Conservation (phyloP, 2,329 filamentous ascomycete genomes). For the Trichoderma oligosporum region DNA sequence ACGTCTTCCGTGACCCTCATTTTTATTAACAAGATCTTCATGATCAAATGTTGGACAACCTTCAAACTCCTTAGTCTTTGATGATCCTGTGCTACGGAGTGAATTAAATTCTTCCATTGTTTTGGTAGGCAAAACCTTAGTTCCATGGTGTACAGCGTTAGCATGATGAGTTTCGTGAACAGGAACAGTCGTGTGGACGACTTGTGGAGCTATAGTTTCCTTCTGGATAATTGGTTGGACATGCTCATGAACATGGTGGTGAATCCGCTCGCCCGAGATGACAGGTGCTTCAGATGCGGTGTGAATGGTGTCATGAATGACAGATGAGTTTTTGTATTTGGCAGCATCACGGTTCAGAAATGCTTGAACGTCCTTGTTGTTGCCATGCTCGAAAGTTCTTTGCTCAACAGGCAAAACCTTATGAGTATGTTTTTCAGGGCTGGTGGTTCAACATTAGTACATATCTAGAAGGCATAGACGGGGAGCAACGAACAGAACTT, state of each 20-base stretch:
- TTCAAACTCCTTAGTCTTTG: slow-evolving; percentile 54
- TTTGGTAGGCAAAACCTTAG: slow-evolving; percentile 61
- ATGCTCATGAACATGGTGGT: slow-evolving; percentile 58
- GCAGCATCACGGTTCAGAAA: slow-evolving; percentile 49
- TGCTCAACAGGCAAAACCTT: slow-evolving; percentile 57
- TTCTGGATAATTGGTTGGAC: slow-evolving; percentile 70
- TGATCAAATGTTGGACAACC: slow-evolving; percentile 50
- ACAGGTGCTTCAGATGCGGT: slow-evolving; percentile 27
- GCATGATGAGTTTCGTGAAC: slow-evolving; percentile 71
- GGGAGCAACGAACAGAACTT: slow-evolving; percentile 33
- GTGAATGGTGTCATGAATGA: slow-evolving; percentile 31
- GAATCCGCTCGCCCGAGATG: slow-evolving; percentile 31
- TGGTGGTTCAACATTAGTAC: slow-evolving; percentile 17
- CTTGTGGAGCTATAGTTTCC: slow-evolving; percentile 61
- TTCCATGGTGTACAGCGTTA: slow-evolving; percentile 60
- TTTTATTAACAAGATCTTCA: too few species aligned
- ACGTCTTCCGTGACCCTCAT: too few species aligned
- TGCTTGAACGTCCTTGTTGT: slow-evolving; percentile 44
- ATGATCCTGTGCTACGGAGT: slow-evolving; percentile 51
- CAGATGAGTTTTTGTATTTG: slow-evolving; percentile 30
- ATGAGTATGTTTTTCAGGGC: slow-evolving; percentile 60
- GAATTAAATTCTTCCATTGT: slow-evolving; percentile 60
- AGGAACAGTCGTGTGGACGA: slow-evolving; percentile 68
- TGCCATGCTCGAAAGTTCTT: slow-evolving; percentile 58
- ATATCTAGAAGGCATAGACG: not conserved